Evolutionary conservation across 495 filamentous ascomycete species (phyloP), one percentile per base, ranked within the genome.

Genomic region (Lasiosphaeria miniovina): DNA sequence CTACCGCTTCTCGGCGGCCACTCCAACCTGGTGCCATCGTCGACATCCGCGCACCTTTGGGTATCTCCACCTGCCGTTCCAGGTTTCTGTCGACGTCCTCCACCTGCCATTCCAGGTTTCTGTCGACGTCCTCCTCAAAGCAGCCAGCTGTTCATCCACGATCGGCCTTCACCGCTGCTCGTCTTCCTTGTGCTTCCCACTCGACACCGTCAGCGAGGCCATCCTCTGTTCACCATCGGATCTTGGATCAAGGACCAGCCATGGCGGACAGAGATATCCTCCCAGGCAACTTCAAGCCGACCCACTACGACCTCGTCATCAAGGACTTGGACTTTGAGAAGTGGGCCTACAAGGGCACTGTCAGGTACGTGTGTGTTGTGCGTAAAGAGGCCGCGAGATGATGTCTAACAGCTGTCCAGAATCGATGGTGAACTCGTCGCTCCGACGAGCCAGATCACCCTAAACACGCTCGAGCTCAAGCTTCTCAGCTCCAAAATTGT

Each of bases 281-380:
- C 58, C 80, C 74, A 35, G 72, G 69, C 63, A 88, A 85, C 65
- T 84, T 91, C 68, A 94, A 93, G 72, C 91, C 94, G 0, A 77
- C 81, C 59, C 89, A 96, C 71, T 98, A 98, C 76, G 79, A 85
- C 67, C 81, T 98, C 57, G 89, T 86, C 32, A 83, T 98, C 55
- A 86, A 80, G 69, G 87, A 93, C 61, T 70, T 98, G 57, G 86
- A 96, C 75, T 90, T 70, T 79, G 77, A 68, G 77, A 84, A 60
- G 24, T 98, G 91, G 82, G 86, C 79, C 55, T 98, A 93, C 73
- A 85, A 92, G 74, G 94, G 94, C 62, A 83, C 78, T 6, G 88
- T 96, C 55, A 82, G 79, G 67, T 77, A 84, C 86, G 64, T 52
- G 24, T 11, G 49, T 61, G 17, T 55, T 40, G n/a, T 46, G 4